Evolutionary conservation across 2,329 filamentous ascomycete species (phyloP), one percentile per base, ranked within the genome.

Genomic region (Ophiostoma himal-ulmi): DNA sequence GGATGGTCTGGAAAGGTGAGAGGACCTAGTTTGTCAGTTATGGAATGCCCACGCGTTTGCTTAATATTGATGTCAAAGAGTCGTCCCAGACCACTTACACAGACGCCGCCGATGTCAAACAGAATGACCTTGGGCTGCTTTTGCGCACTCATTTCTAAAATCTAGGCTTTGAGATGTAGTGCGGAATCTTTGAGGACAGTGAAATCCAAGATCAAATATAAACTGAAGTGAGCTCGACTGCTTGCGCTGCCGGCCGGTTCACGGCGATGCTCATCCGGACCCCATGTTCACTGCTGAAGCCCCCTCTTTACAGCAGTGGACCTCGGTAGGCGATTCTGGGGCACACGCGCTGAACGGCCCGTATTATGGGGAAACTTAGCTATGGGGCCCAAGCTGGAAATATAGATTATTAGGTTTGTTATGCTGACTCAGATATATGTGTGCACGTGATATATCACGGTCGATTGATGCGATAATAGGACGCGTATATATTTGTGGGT

Each of bases 81-180:
- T 20, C 11, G 3, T 22, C 30, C 11, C 65, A 11, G 20, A 54
- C 17, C 48, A 88, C 92, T 84, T 90, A 97, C 94, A 84, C 93
- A 96, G 75, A 99, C 95, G 73, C 95, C 95, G 54, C 95, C 95
- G 75, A 99, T 95, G 80, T 99, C 95, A 79, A 98, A 98, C 30
- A 99, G 83, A 41, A 96, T 82, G 70, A 92, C 91, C 75, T 91
- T 91, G 39, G 91, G 91, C 71, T 83, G 83, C 71, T 80, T 82
- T 57, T 77, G 77, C 64, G 76, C 74, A 10, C 81, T 73, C 83
- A 85, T 85, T 52, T 76, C 74, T 30, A 30, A 30, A 3, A 30
- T 30, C 30, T 30, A 30, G 30, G 30, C 30, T 30, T 30, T 30
- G 30, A 4, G 30, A 3, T 2, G 3, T 30, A 30, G 30, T 30